These are phyloP conservation scores for Ceratocystis smalleyi DNA, from an alignment of 2,329 filamentous ascomycete genomes.

Conservation along the genomic window DNA sequence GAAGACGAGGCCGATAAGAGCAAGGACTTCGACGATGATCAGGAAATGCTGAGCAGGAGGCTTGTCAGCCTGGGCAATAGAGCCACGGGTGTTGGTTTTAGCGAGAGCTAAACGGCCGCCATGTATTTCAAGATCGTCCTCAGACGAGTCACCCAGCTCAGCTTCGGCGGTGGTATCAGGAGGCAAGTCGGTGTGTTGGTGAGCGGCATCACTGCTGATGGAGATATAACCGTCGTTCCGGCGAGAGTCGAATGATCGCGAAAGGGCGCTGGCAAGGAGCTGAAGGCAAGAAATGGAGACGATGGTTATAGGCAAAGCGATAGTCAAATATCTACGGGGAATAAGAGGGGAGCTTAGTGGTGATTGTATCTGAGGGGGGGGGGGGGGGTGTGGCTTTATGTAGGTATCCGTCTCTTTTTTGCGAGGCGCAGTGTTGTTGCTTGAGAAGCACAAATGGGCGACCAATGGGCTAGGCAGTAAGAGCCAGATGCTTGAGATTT, in stretches of 20 bases:
- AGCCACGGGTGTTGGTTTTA: conserved; percentile 47
- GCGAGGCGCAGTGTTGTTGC: neutral
- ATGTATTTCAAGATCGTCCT: conserved; percentile 39
- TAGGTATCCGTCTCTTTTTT: neutral
- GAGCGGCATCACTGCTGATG: conserved; percentile 19
- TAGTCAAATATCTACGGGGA: conserved; percentile 55
- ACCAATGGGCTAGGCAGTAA: neutral
- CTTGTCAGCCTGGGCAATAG: conserved; percentile 55
- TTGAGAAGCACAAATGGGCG: neutral
- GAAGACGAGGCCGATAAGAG: conserved; percentile 54
- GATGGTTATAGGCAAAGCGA: conserved; percentile 60
- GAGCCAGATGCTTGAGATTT: too few species aligned
- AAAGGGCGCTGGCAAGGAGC: conserved; percentile 33
- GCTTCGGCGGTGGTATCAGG: conserved; percentile 27
- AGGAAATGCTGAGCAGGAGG: conserved; percentile 58
- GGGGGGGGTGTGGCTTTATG: neutral
- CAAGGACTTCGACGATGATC: conserved; percentile 58
- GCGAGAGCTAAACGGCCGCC: conserved; percentile 42
- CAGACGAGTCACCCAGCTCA: conserved; percentile 41
- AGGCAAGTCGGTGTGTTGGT: conserved; percentile 38
- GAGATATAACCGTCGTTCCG: conserved; percentile 11
- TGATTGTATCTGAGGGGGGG: neutral
- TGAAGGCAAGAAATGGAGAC: conserved; percentile 55
- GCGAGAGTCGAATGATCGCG: neutral
- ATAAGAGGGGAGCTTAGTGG: neutral